phyloP scores from a whole-genome alignment of 352 stramenopile genomes.

The Phytophthora foliorum region DNA sequence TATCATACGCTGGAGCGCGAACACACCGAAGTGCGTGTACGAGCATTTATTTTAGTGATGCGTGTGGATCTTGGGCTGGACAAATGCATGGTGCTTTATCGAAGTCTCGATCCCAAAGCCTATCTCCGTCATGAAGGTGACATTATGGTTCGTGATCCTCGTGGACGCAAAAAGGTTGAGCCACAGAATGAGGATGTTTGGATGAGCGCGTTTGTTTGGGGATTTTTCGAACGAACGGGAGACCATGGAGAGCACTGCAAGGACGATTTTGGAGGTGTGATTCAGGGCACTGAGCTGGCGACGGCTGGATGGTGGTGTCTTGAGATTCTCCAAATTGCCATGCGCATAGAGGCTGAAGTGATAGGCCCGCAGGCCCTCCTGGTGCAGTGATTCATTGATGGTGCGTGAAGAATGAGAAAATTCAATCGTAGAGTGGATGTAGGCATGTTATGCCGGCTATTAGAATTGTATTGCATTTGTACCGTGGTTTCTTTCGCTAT shows the following conservation, averaged over 20 bases:
- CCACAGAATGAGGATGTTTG: conserved; percentile 59
- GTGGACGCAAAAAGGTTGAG: conserved; percentile 51
- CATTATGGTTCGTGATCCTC: conserved; percentile 41
- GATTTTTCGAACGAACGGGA: conserved; percentile 43
- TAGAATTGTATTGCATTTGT: no score
- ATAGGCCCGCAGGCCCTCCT: conserved; percentile 53
- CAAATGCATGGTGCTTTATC: conserved; percentile 50
- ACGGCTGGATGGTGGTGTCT: conserved; percentile 67
- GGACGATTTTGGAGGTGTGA: conserved; percentile 62
- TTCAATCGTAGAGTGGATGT: background rate
- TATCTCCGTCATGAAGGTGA: conserved; percentile 57
- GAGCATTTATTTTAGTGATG: conserved; percentile 58
- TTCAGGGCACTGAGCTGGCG: conserved; percentile 57
- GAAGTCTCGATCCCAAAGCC: conserved; percentile 49
- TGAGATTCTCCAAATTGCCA: conserved; percentile 65
- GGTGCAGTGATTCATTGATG: conserved; percentile 14
- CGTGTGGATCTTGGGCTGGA: conserved; percentile 43
- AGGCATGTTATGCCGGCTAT: no score
- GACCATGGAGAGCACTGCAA: conserved; percentile 46
- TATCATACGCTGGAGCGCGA: conserved; percentile 69
- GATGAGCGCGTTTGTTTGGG: conserved; percentile 73
- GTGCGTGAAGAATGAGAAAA: background rate
- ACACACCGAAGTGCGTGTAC: conserved; percentile 44
- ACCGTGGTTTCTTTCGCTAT: no score
- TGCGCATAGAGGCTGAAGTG: conserved; percentile 58